These are phyloP conservation scores for Calonectria hongkongensis DNA, from an alignment of 2,329 filamentous ascomycete genomes.

Conservation along the genomic window DNA sequence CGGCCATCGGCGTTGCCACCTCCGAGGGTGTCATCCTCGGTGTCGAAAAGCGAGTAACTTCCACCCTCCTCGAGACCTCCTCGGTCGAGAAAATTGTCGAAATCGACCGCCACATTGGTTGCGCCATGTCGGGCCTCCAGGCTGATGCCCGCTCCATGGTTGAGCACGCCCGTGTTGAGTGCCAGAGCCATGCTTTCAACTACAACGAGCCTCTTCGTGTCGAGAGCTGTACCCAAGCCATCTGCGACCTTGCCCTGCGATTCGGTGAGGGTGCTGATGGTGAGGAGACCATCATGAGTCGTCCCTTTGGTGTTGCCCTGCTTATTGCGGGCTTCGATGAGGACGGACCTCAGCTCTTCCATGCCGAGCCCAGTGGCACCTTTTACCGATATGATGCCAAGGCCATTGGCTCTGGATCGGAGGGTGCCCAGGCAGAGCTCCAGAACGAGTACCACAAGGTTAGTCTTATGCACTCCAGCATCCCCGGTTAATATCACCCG, in stretches of 20 bases:
- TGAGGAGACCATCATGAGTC: slow-evolving; percentile 98
- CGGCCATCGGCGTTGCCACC: slow-evolving; percentile 97
- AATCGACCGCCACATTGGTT: slow-evolving; percentile 98
- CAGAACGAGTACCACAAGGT: slow-evolving; percentile 99
- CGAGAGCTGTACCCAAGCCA: slow-evolving; percentile 98
- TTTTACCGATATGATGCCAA: slow-evolving; percentile 99
- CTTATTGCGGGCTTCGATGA: slow-evolving; percentile 98
- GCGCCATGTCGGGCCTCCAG: slow-evolving; percentile 98
- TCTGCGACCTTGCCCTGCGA: slow-evolving; percentile 95
- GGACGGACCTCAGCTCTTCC: slow-evolving; percentile 97
- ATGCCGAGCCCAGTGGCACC: slow-evolving; percentile 97
- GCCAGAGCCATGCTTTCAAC: slow-evolving; percentile 97
- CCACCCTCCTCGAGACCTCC: slow-evolving; percentile 95
- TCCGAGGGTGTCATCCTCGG: slow-evolving; percentile 96
- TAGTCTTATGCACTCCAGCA: slow-evolving; percentile 40
- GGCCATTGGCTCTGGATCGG: slow-evolving; percentile 97
- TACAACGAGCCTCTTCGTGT: slow-evolving; percentile 96
- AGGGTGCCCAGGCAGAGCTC: slow-evolving; percentile 97
- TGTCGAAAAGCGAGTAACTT: slow-evolving; percentile 99
- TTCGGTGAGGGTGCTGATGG: slow-evolving; percentile 98
- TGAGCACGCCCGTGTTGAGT: slow-evolving; percentile 98
- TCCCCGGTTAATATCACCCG: not conserved
- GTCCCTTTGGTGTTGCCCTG: slow-evolving; percentile 96
- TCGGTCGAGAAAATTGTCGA: slow-evolving; percentile 99
- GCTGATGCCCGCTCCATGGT: slow-evolving; percentile 98